Base-by-base conservation (phyloP, 2,329 filamentous ascomycete genomes). In the Sporothrix curviconia region DNA sequence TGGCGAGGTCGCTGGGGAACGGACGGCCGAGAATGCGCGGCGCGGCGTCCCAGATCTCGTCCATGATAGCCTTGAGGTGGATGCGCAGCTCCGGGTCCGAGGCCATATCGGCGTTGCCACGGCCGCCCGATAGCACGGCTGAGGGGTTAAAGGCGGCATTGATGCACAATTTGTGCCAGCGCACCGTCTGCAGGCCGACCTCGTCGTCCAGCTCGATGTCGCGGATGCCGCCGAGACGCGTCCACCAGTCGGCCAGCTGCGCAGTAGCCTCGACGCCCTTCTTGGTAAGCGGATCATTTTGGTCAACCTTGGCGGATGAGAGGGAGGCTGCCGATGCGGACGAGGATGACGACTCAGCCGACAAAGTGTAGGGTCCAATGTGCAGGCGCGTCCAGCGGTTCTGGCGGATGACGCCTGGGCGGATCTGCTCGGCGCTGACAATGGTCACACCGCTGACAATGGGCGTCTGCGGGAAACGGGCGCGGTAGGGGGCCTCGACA, bases 151-250 rank as follows among this genome's bases (percentile, higher is more conserved):
- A 87, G 53, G 84, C 82, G 0, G 85, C 84, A 69, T 90, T 90
- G 74, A 90, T 89, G 64, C 84, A 85, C 61, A 89, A 81, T 70
- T 90, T 90, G 70, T 89, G 86, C 86, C 86, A 90, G 24, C 86
- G 77, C 17, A 89, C 80, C 42, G 83, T 79, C 70, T 90, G 87
- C 46, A 90, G 74, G 59, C 83, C 85, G 32, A 83, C 72, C 68
- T 88, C 84, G 47, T 81, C 77, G 7, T 79, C 50, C 22, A 61
- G 73, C 60, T 84, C 80, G 5, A 84, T 83, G 68, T 90, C 86
- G 59, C 78, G 78, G 62, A 90, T 81, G 1, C 80, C 80, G 37
- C 84, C 85, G 15, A 79, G 71, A 12, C 72, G 69, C 7, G 74
- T 72, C 68, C 84, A 79, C 70, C 82, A 78, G n/a, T 70, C 69